phyloP scores from a whole-genome alignment of 2,329 filamentous ascomycete species.

The Cryphonectria carpinicola region DNA sequence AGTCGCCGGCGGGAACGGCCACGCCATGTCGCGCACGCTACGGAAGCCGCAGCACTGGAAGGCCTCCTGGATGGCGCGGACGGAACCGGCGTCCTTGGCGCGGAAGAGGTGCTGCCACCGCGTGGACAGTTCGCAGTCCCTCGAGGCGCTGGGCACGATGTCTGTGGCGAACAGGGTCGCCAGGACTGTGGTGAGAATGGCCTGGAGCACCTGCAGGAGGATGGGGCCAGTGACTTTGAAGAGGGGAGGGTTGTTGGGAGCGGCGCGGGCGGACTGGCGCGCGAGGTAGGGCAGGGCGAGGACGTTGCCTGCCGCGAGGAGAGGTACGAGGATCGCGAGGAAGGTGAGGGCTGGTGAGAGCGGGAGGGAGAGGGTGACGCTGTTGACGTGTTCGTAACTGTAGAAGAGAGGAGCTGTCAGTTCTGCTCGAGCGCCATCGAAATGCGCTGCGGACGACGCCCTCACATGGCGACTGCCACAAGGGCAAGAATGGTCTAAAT shows the following conservation, averaged over 20 bases:
- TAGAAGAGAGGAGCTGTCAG: slow-evolving; percentile 16
- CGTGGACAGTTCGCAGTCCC: slow-evolving; percentile 58
- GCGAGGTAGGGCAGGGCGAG: slow-evolving; percentile 41
- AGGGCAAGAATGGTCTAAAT: slow-evolving; percentile 33
- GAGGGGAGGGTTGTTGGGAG: slow-evolving; percentile 21
- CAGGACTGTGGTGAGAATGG: slow-evolving; percentile 47
- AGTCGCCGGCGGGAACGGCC: slow-evolving; percentile 56
- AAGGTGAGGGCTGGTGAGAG: slow-evolving; percentile 42
- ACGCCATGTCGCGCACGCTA: slow-evolving; percentile 61
- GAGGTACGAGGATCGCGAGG: slow-evolving; percentile 45
- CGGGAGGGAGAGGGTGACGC: slow-evolving; percentile 45
- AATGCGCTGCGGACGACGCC: neutral
- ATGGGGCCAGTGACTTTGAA: slow-evolving; percentile 36
- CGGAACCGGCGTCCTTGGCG: slow-evolving; percentile 51
- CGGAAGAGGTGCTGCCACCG: slow-evolving; percentile 60
- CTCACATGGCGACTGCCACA: slow-evolving; percentile 33
- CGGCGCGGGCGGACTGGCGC: slow-evolving; percentile 31
- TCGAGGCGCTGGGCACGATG: slow-evolving; percentile 38
- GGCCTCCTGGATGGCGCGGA: slow-evolving; percentile 66
- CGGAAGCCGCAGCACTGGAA: slow-evolving; percentile 70
- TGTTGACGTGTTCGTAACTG: slow-evolving; percentile 47
- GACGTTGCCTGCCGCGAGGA: slow-evolving; percentile 44
- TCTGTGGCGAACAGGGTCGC: slow-evolving; percentile 48
- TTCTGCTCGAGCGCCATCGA: neutral
- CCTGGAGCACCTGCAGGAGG: slow-evolving; percentile 48